These are phyloP conservation scores for Chalaropsis ovoidea DNA, from an alignment of 2,329 filamentous ascomycete genomes.

Conservation along the genomic window DNA sequence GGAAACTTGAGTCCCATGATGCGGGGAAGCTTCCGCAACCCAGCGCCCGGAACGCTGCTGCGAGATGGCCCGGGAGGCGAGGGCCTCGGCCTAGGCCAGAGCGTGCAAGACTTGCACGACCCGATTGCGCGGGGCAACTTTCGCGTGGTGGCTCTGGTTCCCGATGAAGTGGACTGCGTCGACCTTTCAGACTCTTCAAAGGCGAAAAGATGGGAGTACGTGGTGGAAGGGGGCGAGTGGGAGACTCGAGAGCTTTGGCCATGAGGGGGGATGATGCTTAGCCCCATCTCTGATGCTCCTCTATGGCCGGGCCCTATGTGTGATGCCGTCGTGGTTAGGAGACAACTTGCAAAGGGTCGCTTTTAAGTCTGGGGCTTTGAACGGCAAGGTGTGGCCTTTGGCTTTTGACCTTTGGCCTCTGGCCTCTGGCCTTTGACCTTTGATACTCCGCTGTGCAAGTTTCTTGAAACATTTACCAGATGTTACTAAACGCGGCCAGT, in stretches of 20 bases:
- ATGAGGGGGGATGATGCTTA: background rate
- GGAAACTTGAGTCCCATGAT: conserved; percentile 75
- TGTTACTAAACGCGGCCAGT: background rate
- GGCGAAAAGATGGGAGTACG: conserved; percentile 57
- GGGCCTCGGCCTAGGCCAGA: conserved; percentile 45
- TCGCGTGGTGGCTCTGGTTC: conserved; percentile 69
- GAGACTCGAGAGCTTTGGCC: conserved; percentile 19
- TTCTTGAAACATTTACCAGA: background rate
- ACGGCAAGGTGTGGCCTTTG: background rate
- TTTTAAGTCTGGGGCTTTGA: background rate
- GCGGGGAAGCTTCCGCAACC: conserved; percentile 64
- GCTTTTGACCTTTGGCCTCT: too few relatives aligned
- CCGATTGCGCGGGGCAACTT: conserved; percentile 63
- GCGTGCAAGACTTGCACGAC: conserved; percentile 62
- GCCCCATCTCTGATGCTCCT: background rate
- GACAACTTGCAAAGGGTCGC: background rate
- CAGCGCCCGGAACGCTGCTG: conserved; percentile 56
- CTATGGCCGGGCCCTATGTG: background rate
- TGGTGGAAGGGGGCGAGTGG: conserved; percentile 36
- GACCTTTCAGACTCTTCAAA: conserved; percentile 59
- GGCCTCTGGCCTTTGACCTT: too few relatives aligned
- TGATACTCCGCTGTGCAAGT: background rate
- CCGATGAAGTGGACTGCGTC: conserved; percentile 63
- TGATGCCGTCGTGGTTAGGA: background rate
- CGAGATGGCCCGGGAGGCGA: conserved; percentile 33